phyloP scores from a whole-genome alignment of 116 monocot genomes.

The Thalassia testudinum region DNA sequence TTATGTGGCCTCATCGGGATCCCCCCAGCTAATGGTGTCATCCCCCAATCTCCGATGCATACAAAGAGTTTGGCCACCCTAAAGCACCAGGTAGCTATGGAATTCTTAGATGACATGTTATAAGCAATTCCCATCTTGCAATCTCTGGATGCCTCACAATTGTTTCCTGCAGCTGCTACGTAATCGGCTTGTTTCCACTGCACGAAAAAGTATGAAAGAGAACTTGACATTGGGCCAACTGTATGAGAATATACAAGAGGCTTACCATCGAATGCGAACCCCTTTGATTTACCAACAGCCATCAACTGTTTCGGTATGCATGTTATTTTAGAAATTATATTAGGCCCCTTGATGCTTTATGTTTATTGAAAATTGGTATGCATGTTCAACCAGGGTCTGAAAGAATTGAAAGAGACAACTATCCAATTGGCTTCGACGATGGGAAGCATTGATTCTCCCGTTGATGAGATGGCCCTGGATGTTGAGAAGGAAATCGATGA shows the following conservation, averaged over 20 bases:
- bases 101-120: neutral
- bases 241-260: slow-evolving; percentile 62
- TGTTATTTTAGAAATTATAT: too few relatives aligned
- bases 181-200: slow-evolving; percentile 33
- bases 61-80: slow-evolving; percentile 70
- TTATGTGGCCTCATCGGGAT: slow-evolving; percentile 73
- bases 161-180: slow-evolving; percentile 34
- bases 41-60: slow-evolving; percentile 84
- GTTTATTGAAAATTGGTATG: neutral
- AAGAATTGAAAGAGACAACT: slow-evolving; percentile 69
- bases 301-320: slow-evolving; percentile 23
- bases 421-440: slow-evolving; percentile 55
- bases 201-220: slow-evolving; percentile 30
- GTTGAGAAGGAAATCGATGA: slow-evolving; percentile 80
- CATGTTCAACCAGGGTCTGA: slow-evolving; percentile 26
- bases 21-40: slow-evolving; percentile 74
- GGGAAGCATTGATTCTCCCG: slow-evolving; percentile 56
- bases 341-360: neutral
- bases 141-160: neutral
- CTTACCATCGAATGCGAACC: slow-evolving; percentile 69
- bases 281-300: slow-evolving; percentile 54
- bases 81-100: slow-evolving; percentile 52
- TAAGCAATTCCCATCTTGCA: neutral
- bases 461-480: slow-evolving; percentile 60
- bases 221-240: slow-evolving; percentile 59